Base-by-base conservation (phyloP, 306 rosid species). In the Vigna hirtella region DNA sequence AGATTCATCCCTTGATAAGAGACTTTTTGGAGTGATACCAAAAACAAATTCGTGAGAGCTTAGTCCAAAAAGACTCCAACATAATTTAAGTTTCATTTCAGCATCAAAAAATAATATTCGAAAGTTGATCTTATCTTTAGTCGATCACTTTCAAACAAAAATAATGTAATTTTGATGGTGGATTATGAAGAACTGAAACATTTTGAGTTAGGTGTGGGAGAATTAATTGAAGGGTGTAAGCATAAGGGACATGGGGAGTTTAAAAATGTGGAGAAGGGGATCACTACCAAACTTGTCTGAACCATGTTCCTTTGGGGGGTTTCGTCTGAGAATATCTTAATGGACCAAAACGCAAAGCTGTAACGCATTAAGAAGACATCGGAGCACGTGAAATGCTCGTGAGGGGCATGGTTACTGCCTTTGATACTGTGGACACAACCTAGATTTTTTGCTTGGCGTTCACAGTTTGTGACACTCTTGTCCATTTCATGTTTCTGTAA, bases 341-440 rank as follows among this genome's bases (percentile, higher is more conserved):
- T 72, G 6, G 69, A 73, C 77, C 66, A 81, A 77, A 84, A 55
- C 64, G 40, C 73, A 74, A 45, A 73, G 80, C 45, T 79, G 89
- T 79, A 76, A 32, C 34, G 84, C 87, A 80, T 80, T 76, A 66
- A 78, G 36, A 82, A 76, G 91, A 87, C 90, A 87, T 10, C 63
- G 43, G 34, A 53, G 61, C 88, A 89, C 91, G 90, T 85, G 93
- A 85, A 30, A 58, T 48, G 83, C 89, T 87, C 77, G 85, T 88
- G 89, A 72, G 70, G 52, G 75, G 16, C 74, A 81, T 81, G 87
- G 83, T 67, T 63, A 28, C 72, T 84, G 88, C 86, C 87, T 82
- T 78, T 81, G 56, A 77, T 67, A 56, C 67, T 72, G 47, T 77
- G 84, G 88, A 85, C 91, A 86, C 85, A 26, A 62, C 77, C 66